Evolutionary conservation across 495 filamentous ascomycete genomes (phyloP), one percentile per base, ranked within the genome.

Genomic region (Penicillium canescens): DNA sequence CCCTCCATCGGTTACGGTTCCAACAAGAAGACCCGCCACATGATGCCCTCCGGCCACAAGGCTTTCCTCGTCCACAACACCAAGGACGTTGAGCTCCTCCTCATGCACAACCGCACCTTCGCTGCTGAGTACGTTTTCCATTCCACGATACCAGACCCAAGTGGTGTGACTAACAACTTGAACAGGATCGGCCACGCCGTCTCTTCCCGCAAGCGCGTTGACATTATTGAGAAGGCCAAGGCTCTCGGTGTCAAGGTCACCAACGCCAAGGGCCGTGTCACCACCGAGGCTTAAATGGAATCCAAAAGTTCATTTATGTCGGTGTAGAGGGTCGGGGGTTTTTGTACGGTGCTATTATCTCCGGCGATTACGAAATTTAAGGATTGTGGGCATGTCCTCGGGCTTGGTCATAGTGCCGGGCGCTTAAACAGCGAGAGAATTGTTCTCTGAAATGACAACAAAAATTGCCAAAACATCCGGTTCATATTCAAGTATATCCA

Each of bases 21-120:
- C 78, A 97, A 98, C 87, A 94, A 87, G 85, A 98, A 96, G 86
- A 98, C 94, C 70, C 85, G 88, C 59, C 92, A 98, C 82, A 86
- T 97, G 84, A 96, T 92, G 86, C 95, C 94, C 71, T 96, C 91
- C 67, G 94, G 94, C 79, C 94, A 97, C 86, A 98, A 98, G 84
- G 92, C 94, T 54, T 98, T 98, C 86, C 86, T 98, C 72, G 94
- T 98, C 78, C 87, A 91, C 84, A 98, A 97, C 85, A 72, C 86
- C 76, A 79, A 84, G 70, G 95, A 98, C 69, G 87, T 98, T 69
- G 93, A 98, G 79, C 87, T 98, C 56, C 89, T 98, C 63, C 84
- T 98, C 56, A 98, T 98, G 94, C 95, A 98, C 87, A 98, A 98
- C 88, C 87, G 87, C 74, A 96, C 91, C 73, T 96, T 86, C 79